Conservation (phyloP, 1,284 basidiomycete species). For the Fomitopsis betulina region DNA sequence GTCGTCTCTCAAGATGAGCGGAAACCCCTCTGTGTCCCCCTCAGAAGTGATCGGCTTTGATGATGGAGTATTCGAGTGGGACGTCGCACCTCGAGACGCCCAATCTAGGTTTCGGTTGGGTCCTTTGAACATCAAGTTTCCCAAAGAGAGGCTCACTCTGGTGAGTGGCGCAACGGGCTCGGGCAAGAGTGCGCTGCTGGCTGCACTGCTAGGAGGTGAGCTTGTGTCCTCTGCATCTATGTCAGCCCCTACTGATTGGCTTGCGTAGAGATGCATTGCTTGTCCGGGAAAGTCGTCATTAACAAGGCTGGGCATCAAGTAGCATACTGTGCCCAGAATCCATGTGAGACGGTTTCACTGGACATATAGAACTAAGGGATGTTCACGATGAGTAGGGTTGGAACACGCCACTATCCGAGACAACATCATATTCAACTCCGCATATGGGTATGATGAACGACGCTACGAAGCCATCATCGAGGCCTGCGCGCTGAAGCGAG, state of each 20-base stretch:
- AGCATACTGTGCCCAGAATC: constrained; percentile 64
- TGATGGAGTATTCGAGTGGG: constrained; percentile 55
- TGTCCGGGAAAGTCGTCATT: constrained; percentile 53
- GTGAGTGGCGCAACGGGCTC: constrained; percentile 75
- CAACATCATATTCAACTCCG: constrained; percentile 78
- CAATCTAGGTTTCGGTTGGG: constrained; percentile 45
- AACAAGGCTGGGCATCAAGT: constrained; percentile 61
- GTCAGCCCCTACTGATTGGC: not conserved
- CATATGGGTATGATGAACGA: constrained; percentile 57
- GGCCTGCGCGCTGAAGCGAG: constrained; percentile 74
- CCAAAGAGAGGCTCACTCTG: constrained; percentile 55
- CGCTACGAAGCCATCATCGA: constrained; percentile 74
- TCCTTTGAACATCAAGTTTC: constrained; percentile 56
- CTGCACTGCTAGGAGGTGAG: constrained; percentile 62
- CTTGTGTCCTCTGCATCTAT: not conserved
- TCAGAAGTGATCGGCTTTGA: constrained; percentile 44
- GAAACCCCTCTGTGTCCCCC: constrained; percentile 9
- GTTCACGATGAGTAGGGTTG: constrained; percentile 38
- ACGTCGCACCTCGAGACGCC: constrained; percentile 29
- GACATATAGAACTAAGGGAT: not conserved
- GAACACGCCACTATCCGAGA: constrained; percentile 77
- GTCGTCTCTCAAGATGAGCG: constrained; percentile 40
- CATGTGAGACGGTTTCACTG: constrained; percentile 40
- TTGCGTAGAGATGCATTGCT: constrained; percentile 61
- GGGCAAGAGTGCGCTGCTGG: constrained; percentile 72